These are phyloP conservation scores for Cymbidium sinense DNA, from an alignment of 106 monocot species.

Conservation along the genomic window DNA sequence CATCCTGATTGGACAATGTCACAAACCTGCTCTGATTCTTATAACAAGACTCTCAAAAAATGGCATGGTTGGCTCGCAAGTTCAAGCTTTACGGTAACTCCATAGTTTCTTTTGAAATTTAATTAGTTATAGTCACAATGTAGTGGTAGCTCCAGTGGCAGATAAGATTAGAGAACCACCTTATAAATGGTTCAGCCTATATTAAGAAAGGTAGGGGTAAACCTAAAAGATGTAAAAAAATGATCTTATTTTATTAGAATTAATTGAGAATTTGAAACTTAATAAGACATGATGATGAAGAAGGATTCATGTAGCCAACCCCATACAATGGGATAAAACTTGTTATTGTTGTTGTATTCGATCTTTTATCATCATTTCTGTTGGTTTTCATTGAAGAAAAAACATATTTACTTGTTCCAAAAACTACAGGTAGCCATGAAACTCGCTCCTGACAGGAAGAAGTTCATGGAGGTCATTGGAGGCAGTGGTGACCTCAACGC, in stretches of 20 bases:
- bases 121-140: neutral
- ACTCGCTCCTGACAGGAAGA: conserved; percentile 94
- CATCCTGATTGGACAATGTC: conserved; percentile 88
- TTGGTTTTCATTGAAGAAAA: neutral
- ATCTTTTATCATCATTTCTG: neutral
- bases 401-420: neutral
- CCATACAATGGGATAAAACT: no score
- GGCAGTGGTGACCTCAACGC: conserved; percentile 74
- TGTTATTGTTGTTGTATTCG: no score
- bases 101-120: neutral
- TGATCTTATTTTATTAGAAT: no score
- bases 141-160: neutral
- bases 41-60: conserved; percentile 71
- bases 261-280: no score
- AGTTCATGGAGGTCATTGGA: conserved; percentile 90
- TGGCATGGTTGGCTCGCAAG: conserved; percentile 96
- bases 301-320: no score
- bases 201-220: no score
- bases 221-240: no score
- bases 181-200: no score
- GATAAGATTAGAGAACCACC: neutral
- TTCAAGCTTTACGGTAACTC: conserved; percentile 70
- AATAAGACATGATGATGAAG: no score
- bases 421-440: conserved; percentile 81
- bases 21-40: conserved; percentile 72